These are phyloP conservation scores for Teunomyces aglyptinius DNA, from an alignment of 805 yeast species.

Conservation along the genomic window DNA sequence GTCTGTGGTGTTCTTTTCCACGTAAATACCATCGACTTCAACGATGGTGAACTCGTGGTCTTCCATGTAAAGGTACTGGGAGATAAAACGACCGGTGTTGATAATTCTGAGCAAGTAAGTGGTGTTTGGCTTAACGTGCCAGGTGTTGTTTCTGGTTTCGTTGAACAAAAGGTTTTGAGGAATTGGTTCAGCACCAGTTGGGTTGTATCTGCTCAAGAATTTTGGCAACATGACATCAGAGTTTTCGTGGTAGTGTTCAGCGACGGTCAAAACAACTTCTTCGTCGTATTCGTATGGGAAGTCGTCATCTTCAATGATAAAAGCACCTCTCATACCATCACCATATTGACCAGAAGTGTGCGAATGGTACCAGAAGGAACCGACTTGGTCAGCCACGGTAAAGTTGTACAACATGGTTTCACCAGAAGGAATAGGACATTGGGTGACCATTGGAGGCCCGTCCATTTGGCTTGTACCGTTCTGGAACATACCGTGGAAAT, in stretches of 20 bases:
- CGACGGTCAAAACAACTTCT: slow-evolving; percentile 63
- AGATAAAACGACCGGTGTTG: slow-evolving; percentile 88
- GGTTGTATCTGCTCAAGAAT: slow-evolving; percentile 76
- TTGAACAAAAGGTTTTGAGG: slow-evolving; percentile 81
- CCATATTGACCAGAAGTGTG: slow-evolving; percentile 88
- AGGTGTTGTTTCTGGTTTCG: slow-evolving; percentile 74
- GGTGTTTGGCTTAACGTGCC: slow-evolving; percentile 77
- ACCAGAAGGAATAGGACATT: slow-evolving; percentile 89
- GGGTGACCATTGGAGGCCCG: slow-evolving; percentile 85
- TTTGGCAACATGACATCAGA: slow-evolving; percentile 48
- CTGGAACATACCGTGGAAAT: slow-evolving; percentile 93
- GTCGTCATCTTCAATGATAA: slow-evolving; percentile 70
- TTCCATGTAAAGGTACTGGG: slow-evolving; percentile 86
- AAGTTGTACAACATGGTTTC: slow-evolving; percentile 78
- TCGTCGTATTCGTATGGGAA: slow-evolving; percentile 78
- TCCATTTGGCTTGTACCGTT: slow-evolving; percentile 76
- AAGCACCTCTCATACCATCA: slow-evolving; percentile 84
- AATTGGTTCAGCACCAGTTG: slow-evolving; percentile 98
- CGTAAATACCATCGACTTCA: slow-evolving; percentile 89
- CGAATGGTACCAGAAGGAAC: slow-evolving; percentile 97
- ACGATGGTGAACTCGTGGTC: slow-evolving; percentile 84
- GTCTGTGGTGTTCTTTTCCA: slow-evolving; percentile 68
- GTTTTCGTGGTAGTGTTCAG: slow-evolving; percentile 86
- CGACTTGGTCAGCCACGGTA: slow-evolving; percentile 78
- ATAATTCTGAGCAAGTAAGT: slow-evolving; percentile 80